Percentiles rank a stretch among this genome's conserved stretches.
Evolutionary conservation across 2,329 filamentous ascomycete genomes (phyloP).

Genomic region (Aspergillus amoenus): DNA sequence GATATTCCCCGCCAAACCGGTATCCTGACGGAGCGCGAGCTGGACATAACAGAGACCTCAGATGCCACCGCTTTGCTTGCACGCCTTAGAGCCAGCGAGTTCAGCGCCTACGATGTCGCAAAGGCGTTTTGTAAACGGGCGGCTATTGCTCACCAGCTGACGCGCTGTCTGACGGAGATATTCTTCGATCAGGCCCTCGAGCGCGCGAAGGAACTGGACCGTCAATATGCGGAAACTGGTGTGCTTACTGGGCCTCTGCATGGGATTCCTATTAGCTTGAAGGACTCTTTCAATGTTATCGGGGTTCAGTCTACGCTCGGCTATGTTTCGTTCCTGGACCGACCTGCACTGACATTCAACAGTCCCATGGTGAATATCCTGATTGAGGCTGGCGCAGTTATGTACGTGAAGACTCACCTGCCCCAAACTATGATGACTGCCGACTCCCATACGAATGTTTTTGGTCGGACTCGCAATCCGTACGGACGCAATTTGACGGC

Average conservation of each 20-base stretch:
- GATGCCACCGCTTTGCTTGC: conserved; percentile 34
- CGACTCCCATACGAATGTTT: conserved; percentile 55
- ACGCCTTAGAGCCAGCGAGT: conserved; percentile 24
- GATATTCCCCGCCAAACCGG: conserved; percentile 28
- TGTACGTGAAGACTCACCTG: conserved; percentile 69
- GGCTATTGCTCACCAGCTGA: conserved; percentile 36
- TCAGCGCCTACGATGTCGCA: conserved; percentile 43
- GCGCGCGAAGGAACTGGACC: conserved; percentile 50
- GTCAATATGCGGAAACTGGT: conserved; percentile 39
- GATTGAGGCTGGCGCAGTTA: conserved; percentile 59
- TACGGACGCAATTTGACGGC: conserved; percentile 57
- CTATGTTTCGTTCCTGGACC: conserved; percentile 59
- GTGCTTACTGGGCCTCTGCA: conserved; percentile 59
- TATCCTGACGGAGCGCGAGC: conserved; percentile 47
- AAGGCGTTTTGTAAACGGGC: conserved; percentile 47
- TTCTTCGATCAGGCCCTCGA: conserved; percentile 52
- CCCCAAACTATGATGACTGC: conserved; percentile 55
- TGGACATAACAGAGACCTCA: conserved; percentile 49
- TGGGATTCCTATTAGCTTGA: conserved; percentile 59
- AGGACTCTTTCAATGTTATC: conserved; percentile 47
- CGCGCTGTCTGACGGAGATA: conserved; percentile 54
- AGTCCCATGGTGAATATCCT: conserved; percentile 58
- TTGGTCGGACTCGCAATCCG: conserved; percentile 63
- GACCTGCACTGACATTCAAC: conserved; percentile 54
- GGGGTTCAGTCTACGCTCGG: conserved; percentile 57